Base-by-base conservation (phyloP, 2,329 filamentous ascomycete species). In the Anisogramma anomala region DNA sequence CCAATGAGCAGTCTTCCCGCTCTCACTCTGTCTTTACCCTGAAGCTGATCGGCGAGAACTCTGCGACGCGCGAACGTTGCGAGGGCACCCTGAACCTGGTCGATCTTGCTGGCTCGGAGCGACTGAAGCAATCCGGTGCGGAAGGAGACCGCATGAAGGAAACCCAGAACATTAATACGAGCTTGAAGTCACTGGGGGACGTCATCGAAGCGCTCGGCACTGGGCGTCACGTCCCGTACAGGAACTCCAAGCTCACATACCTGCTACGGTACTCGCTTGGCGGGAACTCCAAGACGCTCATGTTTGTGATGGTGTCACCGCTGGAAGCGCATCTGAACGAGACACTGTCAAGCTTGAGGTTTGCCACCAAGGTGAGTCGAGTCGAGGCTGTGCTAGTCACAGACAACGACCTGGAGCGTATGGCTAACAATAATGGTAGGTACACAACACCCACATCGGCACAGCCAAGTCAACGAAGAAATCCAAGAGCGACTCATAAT, bases 301-400 rank as follows among this genome's bases (percentile, higher is more conserved):
- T 98, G 91, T 94, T 98, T 60, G 86, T 96, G 58, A 96, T 96
- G 88, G 84, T 94, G 42, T 91, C 83, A 52, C 91, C 91, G 25
- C 67, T 96, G 45, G 84, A 93, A 65, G 83, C 79, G 5, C 91
- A 96, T 65, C 68, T 95, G 49, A 83, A 82, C 55, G 91, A 98
- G 69, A 95, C 88, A 3, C 68, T 95, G 58, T 94, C 88, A 33
- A 95, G 87, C 69, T 69, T 98, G 61, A 82, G 91, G 55, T 98
- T 98, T 62, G 91, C 91, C 13, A 93, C 85, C 25, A 96, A 94
- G 73, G 87, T 87, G 61, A 56, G 66, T 55, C 41, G 36, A 26
- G 11, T 30, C 5, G 1, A 17, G 4, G 11, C 25, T 3, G 19
- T 34, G 36, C n/a, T n/a, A n/a, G n/a, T n/a, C n/a, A n/a, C n/a